Evolutionary conservation across 2,329 filamentous ascomycete genomes (phyloP).

Genomic region (Aspergillus sp.): DNA sequence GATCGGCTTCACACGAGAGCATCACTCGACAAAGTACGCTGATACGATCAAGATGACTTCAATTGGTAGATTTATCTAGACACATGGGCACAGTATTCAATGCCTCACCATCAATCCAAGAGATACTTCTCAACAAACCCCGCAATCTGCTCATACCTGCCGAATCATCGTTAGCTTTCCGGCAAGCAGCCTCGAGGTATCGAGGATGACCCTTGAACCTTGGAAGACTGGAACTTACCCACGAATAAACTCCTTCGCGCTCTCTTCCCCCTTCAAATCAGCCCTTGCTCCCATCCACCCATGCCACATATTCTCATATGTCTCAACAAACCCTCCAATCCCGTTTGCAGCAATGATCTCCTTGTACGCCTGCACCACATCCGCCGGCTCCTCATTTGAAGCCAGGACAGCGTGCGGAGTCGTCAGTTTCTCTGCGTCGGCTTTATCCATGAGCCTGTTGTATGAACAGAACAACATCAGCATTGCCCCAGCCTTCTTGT

Average conservation of each 20-base stretch:
- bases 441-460: conserved; percentile 51
- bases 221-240: conserved; percentile 38
- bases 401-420: conserved; percentile 68
- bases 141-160: conserved; percentile 26
- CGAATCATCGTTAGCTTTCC: neutral
- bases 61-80: neutral
- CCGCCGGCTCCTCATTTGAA: conserved; percentile 65
- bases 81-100: neutral
- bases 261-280: conserved; percentile 59
- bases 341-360: conserved; percentile 54
- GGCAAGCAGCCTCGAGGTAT: neutral
- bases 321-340: conserved; percentile 65
- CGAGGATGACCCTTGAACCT: no score
- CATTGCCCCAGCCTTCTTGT: neutral
- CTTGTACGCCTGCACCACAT: conserved; percentile 58
- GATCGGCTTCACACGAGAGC: neutral
- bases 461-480: conserved; percentile 25
- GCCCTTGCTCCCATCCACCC: conserved; percentile 75
- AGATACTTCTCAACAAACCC: conserved; percentile 33
- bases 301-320: conserved; percentile 69
- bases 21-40: neutral
- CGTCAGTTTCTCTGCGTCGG: conserved; percentile 64
- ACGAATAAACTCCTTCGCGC: conserved; percentile 65
- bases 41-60: neutral
- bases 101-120: neutral